phyloP scores from a whole-genome alignment of 2,329 filamentous ascomycete genomes.

The Nakataea oryzae region DNA sequence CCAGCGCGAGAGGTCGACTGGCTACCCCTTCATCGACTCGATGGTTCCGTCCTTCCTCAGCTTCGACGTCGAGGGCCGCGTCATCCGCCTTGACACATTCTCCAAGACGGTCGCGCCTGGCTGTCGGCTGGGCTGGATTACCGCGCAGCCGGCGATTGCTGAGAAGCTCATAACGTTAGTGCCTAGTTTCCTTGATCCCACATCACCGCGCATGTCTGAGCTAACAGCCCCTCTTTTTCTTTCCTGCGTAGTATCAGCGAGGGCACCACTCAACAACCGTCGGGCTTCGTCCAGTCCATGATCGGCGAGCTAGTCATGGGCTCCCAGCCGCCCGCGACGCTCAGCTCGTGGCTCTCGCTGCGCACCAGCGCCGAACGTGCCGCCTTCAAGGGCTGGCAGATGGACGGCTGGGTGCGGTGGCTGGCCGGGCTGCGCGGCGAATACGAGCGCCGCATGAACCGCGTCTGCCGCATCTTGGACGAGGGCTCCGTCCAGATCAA shows the following conservation, averaged over 20 bases:
- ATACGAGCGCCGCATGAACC: conserved; percentile 77
- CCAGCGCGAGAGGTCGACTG: conserved; percentile 33
- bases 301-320: conserved; percentile 70
- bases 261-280: conserved; percentile 70
- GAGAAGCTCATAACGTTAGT: conserved; percentile 43
- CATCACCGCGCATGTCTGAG: neutral
- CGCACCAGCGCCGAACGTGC: conserved; percentile 34
- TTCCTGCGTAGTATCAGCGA: conserved; percentile 56
- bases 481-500: conserved; percentile 56
- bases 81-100: conserved; percentile 85
- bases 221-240: neutral
- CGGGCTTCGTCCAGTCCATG: conserved; percentile 80
- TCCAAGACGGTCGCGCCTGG: conserved; percentile 89
- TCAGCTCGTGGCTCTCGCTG: conserved; percentile 23
- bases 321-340: conserved; percentile 40
- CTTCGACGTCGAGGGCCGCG: conserved; percentile 75
- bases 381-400: conserved; percentile 55
- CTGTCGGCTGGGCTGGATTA: conserved; percentile 84
- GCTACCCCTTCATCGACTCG: conserved; percentile 72
- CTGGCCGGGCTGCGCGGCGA: conserved; percentile 71
- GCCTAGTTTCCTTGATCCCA: neutral
- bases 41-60: conserved; percentile 74
- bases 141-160: conserved; percentile 66
- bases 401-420: conserved; percentile 85
- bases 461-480: conserved; percentile 67